Percentiles rank a stretch among this genome's conserved stretches.
These are phyloP conservation scores for Mycotypha africana DNA, from an alignment of 371 early-diverging fungal species.

Conservation along the genomic window DNA sequence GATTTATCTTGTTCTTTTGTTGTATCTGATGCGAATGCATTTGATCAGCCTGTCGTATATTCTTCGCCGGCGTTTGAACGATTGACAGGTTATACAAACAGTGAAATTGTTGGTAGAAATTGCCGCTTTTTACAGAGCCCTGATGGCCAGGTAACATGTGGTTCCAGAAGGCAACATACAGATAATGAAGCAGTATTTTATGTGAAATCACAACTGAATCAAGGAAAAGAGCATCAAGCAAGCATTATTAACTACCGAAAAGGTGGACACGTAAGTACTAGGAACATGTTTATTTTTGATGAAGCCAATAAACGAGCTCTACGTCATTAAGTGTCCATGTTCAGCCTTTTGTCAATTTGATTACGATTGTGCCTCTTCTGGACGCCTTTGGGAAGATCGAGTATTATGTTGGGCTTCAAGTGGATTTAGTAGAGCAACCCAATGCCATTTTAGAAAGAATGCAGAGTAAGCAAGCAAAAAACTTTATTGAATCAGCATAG, in stretches of 20 bases:
- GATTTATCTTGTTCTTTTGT: slow-evolving; percentile 55
- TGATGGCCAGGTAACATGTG: slow-evolving; percentile 42
- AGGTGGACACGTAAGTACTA: slow-evolving; percentile 37
- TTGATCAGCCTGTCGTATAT: slow-evolving; percentile 50
- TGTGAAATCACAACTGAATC: slow-evolving; percentile 37
- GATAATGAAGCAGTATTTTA: slow-evolving; percentile 52
- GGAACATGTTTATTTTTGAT: background rate
- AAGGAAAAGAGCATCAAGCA: slow-evolving; percentile 53
- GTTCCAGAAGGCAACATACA: slow-evolving; percentile 43
- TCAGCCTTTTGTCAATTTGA: slow-evolving; percentile 63
- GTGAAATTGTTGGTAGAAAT: slow-evolving; percentile 57
- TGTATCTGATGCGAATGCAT: slow-evolving; percentile 41
- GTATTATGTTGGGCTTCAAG: slow-evolving; percentile 62
- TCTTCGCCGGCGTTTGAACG: slow-evolving; percentile 51
- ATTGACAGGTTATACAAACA: slow-evolving; percentile 51
- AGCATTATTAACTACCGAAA: slow-evolving; percentile 62
- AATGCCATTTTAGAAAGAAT: slow-evolving; percentile 52
- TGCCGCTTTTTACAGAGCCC: slow-evolving; percentile 64
- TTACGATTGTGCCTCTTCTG: slow-evolving; percentile 60
- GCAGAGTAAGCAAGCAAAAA: slow-evolving; percentile 25
- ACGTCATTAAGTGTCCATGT: background rate
- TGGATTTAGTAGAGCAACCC: slow-evolving; percentile 60
- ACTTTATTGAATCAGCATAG: background rate
- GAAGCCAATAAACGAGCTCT: background rate
- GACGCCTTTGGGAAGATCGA: slow-evolving; percentile 28